Conservation (phyloP, 2,329 filamentous ascomycete species). For the Fusarium falciforme region DNA sequence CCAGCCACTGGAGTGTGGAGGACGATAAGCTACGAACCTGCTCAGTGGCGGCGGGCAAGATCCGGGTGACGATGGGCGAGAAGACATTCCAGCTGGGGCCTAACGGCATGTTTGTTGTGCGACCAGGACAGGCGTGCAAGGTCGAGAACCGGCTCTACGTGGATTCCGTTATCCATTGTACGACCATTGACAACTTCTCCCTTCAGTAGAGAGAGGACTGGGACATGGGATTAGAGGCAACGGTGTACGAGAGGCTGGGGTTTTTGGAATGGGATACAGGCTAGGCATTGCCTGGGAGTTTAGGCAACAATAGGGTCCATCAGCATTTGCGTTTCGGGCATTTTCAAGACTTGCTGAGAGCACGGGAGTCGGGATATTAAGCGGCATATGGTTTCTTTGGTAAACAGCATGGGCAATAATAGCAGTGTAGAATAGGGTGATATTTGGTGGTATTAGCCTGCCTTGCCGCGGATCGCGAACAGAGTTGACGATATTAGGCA, state of each 20-base stretch:
- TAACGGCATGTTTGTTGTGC: constrained; percentile 58
- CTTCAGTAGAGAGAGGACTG: constrained; percentile 13
- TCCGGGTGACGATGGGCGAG: constrained; percentile 52
- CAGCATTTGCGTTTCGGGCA: background rate
- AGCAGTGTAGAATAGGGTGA: background rate
- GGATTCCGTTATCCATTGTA: constrained; percentile 58
- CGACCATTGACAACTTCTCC: constrained; percentile 45
- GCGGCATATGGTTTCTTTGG: background rate
- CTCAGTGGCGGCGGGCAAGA: constrained; percentile 55
- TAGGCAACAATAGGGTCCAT: background rate
- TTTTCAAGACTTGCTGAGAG: background rate
- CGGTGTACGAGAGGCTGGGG: constrained; percentile 11
- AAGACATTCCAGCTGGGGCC: constrained; percentile 55
- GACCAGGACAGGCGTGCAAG: constrained; percentile 51
- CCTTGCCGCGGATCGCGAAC: background rate
- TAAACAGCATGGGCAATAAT: background rate
- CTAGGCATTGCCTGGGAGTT: background rate
- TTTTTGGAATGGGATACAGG: background rate
- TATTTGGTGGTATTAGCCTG: background rate
- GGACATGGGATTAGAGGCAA: background rate
- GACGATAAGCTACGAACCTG: constrained; percentile 51
- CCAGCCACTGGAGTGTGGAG: constrained; percentile 46
- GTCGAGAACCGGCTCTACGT: constrained; percentile 58
- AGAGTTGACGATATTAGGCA: constrained; percentile 8
- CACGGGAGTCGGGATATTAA: background rate